These are phyloP conservation scores for Gymnopilus junonius DNA, from an alignment of 768 basidiomycete species.

Conservation along the genomic window DNA sequence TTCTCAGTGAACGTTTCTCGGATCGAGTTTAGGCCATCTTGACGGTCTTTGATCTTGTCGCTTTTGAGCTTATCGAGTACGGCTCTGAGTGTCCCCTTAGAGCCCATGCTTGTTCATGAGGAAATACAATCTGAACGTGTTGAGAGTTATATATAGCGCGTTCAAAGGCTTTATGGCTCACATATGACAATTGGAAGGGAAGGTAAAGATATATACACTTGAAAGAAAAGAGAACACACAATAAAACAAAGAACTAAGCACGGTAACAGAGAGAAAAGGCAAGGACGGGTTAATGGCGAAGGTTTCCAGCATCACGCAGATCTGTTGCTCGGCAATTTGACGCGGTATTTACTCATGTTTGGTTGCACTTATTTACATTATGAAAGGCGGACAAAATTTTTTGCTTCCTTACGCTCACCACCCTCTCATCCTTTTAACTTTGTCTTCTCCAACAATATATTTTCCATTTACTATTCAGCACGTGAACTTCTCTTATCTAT, in stretches of 20 bases:
- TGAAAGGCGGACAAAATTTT: slow-evolving; percentile 5
- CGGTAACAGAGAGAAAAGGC: neutral
- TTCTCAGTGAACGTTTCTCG: slow-evolving; percentile 54
- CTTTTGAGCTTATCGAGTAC: slow-evolving; percentile 58
- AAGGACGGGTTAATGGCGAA: neutral
- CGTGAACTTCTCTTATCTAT: slow-evolving; percentile 1
- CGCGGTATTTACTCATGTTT: slow-evolving; percentile 30
- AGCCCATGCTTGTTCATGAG: slow-evolving; percentile 1
- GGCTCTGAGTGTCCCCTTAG: slow-evolving; percentile 43
- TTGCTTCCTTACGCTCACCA: neutral
- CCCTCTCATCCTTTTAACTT: too few relatives aligned
- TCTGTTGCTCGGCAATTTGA: slow-evolving; percentile 8
- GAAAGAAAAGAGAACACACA: neutral
- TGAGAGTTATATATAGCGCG: slow-evolving; percentile 1
- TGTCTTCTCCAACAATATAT: neutral
- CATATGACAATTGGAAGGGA: neutral
- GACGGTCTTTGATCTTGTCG: slow-evolving; percentile 71
- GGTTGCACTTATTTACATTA: neutral
- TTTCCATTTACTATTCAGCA: neutral
- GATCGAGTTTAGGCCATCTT: slow-evolving; percentile 61
- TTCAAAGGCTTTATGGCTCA: neutral
- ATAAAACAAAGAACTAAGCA: neutral
- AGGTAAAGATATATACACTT: neutral
- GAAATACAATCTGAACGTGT: neutral
- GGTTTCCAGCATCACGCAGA: neutral